phyloP scores from a whole-genome alignment of 148 eudicot species.

The Arbutus unedo region DNA sequence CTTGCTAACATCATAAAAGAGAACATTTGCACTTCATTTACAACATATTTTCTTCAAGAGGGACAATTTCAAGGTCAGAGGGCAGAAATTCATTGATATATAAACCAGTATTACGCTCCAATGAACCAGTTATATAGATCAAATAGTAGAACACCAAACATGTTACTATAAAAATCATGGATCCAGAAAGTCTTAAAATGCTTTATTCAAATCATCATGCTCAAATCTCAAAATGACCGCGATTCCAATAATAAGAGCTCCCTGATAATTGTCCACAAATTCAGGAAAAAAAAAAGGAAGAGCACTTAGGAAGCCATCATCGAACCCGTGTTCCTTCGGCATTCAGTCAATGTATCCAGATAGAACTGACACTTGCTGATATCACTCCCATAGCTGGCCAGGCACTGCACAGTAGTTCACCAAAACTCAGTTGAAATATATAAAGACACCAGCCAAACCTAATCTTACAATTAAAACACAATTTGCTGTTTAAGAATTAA shows the following conservation, averaged over 20 bases:
- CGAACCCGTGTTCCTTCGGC: constrained; percentile 63
- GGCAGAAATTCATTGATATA: no score
- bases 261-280: neutral
- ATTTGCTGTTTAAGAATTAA: no score
- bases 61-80: no score
- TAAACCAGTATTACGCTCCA: no score
- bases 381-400: constrained; percentile 62
- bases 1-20: no score
- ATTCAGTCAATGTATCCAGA: constrained; percentile 78
- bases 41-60: no score
- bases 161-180: neutral
- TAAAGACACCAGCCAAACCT: neutral
- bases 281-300: neutral
- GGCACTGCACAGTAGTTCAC: constrained; percentile 41
- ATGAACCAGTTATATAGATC: no score
- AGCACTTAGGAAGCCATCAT: constrained; percentile 34
- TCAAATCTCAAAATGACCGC: neutral
- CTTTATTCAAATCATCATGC: neutral
- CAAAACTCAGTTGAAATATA: neutral
- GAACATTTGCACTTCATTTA: no score
- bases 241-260: neutral
- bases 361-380: constrained; percentile 88
- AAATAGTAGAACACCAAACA: no score
- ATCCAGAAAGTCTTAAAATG: neutral
- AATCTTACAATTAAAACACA: neutral